Evolutionary conservation across 352 stramenopile genomes (phyloP).

Genomic region (Pythium phragmiticola): DNA sequence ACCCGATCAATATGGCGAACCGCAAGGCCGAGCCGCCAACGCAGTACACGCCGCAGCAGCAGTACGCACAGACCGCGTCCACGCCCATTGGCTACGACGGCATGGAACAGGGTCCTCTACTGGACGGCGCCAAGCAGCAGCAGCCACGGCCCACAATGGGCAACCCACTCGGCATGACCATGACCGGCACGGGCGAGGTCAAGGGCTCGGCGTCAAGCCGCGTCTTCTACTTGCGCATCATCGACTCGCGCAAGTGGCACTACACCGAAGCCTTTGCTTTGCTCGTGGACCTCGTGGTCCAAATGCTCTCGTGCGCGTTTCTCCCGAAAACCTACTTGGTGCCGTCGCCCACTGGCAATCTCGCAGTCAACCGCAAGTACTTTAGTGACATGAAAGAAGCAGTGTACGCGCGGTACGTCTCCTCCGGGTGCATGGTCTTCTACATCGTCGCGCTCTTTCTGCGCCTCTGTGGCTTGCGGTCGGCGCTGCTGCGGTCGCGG

Average conservation of each 20-base stretch:
- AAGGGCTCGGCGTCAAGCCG: slow-evolving; percentile 24
- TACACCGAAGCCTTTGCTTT: slow-evolving; percentile 83
- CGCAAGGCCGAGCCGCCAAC: slow-evolving; percentile 17
- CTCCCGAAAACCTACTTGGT: slow-evolving; percentile 36
- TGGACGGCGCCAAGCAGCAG: slow-evolving; percentile 11
- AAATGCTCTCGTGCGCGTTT: slow-evolving; percentile 80
- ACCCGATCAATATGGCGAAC: not conserved
- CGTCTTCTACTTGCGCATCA: slow-evolving; percentile 79
- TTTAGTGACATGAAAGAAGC: slow-evolving; percentile 65
- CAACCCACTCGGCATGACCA: not conserved
- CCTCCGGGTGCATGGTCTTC: slow-evolving; percentile 66
- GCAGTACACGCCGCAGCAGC: slow-evolving; percentile 4
- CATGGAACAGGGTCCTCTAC: slow-evolving; percentile 13
- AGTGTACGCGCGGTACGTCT: slow-evolving; percentile 71
- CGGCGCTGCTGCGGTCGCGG: slow-evolving; percentile 75
- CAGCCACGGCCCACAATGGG: not conserved
- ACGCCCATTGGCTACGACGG: slow-evolving; percentile 14
- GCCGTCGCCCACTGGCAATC: not conserved
- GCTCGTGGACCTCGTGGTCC: slow-evolving; percentile 84
- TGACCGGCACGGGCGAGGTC: slow-evolving; percentile 3
- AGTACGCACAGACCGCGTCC: not conserved
- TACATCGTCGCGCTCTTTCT: slow-evolving; percentile 86
- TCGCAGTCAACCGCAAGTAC: slow-evolving; percentile 25
- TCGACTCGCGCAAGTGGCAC: slow-evolving; percentile 89
- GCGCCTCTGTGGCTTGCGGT: slow-evolving; percentile 63